A percentile compares a stretch with the other conserved stretches of the same genome.
phyloP scores from a whole-genome alignment of 2,329 filamentous ascomycete species.

The Keithomyces neogunnii region DNA sequence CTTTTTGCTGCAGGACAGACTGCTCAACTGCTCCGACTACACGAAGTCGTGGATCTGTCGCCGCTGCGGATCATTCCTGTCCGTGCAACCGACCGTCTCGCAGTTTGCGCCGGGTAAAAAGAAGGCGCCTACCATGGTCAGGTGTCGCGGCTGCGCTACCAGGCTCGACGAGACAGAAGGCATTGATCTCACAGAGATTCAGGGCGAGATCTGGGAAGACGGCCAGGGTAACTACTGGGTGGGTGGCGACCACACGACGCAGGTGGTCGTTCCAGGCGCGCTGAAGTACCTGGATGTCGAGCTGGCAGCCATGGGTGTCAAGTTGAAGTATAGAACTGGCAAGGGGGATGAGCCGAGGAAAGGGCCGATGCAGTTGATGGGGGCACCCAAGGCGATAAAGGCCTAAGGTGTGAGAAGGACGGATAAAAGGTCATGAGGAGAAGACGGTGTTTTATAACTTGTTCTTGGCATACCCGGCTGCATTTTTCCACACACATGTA shows the following conservation, averaged over 20 bases:
- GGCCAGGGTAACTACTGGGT: constrained; percentile 75
- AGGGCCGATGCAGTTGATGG: constrained; percentile 37
- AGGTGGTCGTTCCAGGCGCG: constrained; percentile 88
- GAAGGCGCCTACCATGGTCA: constrained; percentile 58
- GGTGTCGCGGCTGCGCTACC: constrained; percentile 71
- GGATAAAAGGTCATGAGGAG: no score
- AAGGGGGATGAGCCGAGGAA: constrained; percentile 57
- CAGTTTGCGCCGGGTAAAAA: constrained; percentile 53
- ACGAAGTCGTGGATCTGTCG: constrained; percentile 84
- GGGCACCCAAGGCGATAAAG: constrained; percentile 9
- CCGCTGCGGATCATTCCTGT: constrained; percentile 81
- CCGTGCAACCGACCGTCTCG: constrained; percentile 71
- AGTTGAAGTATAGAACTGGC: constrained; percentile 70
- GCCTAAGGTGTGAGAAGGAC: background rate
- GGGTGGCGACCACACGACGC: constrained; percentile 82
- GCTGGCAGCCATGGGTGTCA: constrained; percentile 90
- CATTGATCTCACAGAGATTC: constrained; percentile 44
- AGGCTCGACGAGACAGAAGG: constrained; percentile 50
- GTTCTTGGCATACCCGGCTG: no score
- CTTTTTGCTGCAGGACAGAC: constrained; percentile 86
- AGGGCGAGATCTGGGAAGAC: constrained; percentile 86
- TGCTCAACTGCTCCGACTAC: constrained; percentile 97
- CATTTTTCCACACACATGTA: no score
- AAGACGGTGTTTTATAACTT: no score
- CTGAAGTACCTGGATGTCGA: constrained; percentile 92